A percentile compares a stretch with the other conserved stretches of the same genome.
These are phyloP conservation scores for Peniophora sp. DNA, from an alignment of 1,284 basidiomycete genomes.

Conservation along the genomic window DNA sequence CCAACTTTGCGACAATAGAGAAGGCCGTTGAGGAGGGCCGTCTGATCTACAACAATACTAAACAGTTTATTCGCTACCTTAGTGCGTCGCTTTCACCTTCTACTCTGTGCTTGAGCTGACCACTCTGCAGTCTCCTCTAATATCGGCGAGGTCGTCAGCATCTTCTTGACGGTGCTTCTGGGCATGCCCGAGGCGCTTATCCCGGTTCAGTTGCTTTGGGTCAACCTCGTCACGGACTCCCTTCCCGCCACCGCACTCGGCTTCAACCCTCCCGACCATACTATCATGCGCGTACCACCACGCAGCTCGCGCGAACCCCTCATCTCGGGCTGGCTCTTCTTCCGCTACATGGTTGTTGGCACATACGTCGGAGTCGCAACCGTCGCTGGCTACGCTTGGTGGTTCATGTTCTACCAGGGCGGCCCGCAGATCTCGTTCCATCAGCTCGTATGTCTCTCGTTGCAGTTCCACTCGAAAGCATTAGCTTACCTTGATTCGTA, in stretches of 20 bases:
- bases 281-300: conserved; percentile 93
- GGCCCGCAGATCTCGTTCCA: conserved; percentile 93
- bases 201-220: conserved; percentile 96
- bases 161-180: conserved; percentile 93
- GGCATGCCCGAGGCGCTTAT: conserved; percentile 99
- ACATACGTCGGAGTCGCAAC: conserved; percentile 93
- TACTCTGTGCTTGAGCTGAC: conserved; percentile 23
- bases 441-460: conserved; percentile 66
- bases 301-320: conserved; percentile 85
- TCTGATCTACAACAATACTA: conserved; percentile 98
- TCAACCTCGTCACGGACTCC: conserved; percentile 93
- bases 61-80: conserved; percentile 93
- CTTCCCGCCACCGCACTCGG: conserved; percentile 97
- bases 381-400: conserved; percentile 97
- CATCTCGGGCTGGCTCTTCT: conserved; percentile 90
- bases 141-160: conserved; percentile 97
- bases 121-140: conserved; percentile 83
- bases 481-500: conserved; percentile 22
- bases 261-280: conserved; percentile 94
- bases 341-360: conserved; percentile 92
- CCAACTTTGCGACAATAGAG: conserved; percentile 90
- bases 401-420: conserved; percentile 88
- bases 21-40: conserved; percentile 95
- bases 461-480: neutral
- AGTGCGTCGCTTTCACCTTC: conserved; percentile 39